Evolutionary conservation across 305 asterid species (phyloP), one percentile per base, ranked within the genome.

Genomic region (Caryopteris hybrid): DNA sequence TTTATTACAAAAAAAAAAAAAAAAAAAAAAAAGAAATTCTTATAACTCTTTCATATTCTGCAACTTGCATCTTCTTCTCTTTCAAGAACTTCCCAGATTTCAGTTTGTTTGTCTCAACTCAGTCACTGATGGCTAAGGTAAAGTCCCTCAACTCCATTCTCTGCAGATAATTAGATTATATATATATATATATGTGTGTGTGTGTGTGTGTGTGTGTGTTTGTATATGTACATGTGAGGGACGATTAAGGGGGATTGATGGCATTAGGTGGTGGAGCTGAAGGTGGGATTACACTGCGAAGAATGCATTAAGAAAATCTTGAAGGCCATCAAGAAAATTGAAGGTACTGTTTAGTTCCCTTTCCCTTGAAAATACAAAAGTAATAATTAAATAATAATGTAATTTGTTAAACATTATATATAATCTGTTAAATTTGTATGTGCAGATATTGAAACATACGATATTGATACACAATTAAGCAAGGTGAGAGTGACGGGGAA

Each of bases 221-320:
- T 29, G 25, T 16, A 3, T 21, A 9, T 73, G 16, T 8, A 3
- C 3, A 3, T 14, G 31, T 65, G 33, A 64, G 6, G 31, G 50
- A 5, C 33, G 45, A 56, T 31, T 56, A 31, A 38, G 36, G 7
- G 42, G 18, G 51, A 18, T 38, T 57, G 31, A 47, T 56, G 20
- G 9, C 55, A 2, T 33, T 58, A 91, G 98, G 91, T 86, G 48
- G 98, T 92, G 63, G 91, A 89, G 74, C 69, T 92, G 84, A 89
- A 83, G 83, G 96, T 92, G 5, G 94, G 94, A 13, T 47, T 92
- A 53, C 98, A 89, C 81, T 89, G 96, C 45, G 90, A 81, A 2
- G 91, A 88, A 68, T 92, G 96, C 84, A 89, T 87, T 79, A 89
- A 85, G 89, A 86, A 87, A 76, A 92, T 92, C 84, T 73, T 92